phyloP scores from a whole-genome alignment of 2,329 filamentous ascomycete genomes.

The Sarocladium brachiariae region DNA sequence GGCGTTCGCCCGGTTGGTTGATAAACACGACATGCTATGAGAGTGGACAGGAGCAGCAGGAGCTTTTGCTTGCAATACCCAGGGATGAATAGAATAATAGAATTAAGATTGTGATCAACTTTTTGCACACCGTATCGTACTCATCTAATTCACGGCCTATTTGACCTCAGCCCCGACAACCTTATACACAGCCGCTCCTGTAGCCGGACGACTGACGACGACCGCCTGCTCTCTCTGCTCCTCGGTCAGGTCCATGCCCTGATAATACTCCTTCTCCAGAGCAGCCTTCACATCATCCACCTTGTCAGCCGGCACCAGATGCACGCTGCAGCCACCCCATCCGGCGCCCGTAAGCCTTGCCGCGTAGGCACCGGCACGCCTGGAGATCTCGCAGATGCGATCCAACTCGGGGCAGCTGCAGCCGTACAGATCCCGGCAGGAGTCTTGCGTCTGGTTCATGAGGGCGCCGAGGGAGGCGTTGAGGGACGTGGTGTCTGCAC shows the following conservation, averaged over 20 bases:
- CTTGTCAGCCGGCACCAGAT: slow-evolving; percentile 79
- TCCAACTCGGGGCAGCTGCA: slow-evolving; percentile 94
- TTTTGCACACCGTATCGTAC: slow-evolving; percentile 15
- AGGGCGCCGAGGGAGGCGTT: slow-evolving; percentile 69
- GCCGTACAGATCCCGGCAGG: slow-evolving; percentile 80
- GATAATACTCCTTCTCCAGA: slow-evolving; percentile 77
- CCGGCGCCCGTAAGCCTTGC: slow-evolving; percentile 86
- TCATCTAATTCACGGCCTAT: background rate
- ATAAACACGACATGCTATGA: no score
- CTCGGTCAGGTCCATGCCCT: slow-evolving; percentile 54
- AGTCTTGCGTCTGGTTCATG: slow-evolving; percentile 84
- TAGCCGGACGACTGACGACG: slow-evolving; percentile 81
- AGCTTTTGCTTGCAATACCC: no score
- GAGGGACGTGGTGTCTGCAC: slow-evolving; percentile 50
- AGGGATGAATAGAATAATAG: no score
- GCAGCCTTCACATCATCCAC: slow-evolving; percentile 71
- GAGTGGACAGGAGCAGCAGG: no score
- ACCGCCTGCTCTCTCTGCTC: slow-evolving; percentile 75
- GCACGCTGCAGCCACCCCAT: slow-evolving; percentile 95
- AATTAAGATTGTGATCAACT: no score
- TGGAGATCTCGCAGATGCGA: slow-evolving; percentile 73
- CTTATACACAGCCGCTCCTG: slow-evolving; percentile 55
- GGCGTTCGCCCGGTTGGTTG: no score
- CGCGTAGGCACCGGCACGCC: slow-evolving; percentile 72
- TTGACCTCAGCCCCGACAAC: slow-evolving; percentile 21